These are phyloP conservation scores for Penicillium pancosmium DNA, from an alignment of 495 filamentous ascomycete species.

Conservation along the genomic window DNA sequence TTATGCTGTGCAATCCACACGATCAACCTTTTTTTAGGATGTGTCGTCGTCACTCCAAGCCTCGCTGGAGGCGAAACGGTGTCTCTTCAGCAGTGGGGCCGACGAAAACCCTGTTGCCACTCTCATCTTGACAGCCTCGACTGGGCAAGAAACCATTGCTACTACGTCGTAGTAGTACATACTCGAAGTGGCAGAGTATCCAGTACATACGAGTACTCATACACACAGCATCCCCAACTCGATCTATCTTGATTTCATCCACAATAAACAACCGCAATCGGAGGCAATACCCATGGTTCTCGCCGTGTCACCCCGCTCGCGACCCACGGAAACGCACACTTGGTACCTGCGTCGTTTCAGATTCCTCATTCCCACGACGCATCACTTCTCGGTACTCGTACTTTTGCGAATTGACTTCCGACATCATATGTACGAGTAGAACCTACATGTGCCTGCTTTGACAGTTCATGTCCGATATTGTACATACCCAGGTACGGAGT, in stretches of 20 bases:
- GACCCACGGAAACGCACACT: conserved; percentile 14
- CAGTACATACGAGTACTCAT: too few relatives aligned
- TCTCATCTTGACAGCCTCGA: not conserved
- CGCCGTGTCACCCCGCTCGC: conserved; percentile 9
- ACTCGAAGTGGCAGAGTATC: too few relatives aligned
- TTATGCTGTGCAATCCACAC: not conserved
- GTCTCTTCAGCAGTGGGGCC: conserved; percentile 4
- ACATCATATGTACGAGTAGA: not conserved
- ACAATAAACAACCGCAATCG: conserved; percentile 27
- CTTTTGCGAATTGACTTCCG: not conserved
- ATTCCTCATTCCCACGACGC: not conserved
- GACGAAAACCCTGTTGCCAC: not conserved
- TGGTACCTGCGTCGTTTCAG: conserved; percentile 16
- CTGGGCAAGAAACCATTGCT: not conserved
- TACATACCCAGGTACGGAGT: not conserved
- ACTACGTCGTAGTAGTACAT: not conserved
- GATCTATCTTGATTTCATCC: not conserved
- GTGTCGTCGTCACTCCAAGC: conserved; percentile 5
- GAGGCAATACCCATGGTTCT: conserved; percentile 22
- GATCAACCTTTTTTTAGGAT: conserved; percentile 3
- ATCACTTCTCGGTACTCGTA: not conserved
- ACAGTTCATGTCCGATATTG: not conserved
- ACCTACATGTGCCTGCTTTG: not conserved
- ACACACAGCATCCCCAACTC: not conserved
- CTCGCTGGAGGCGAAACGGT: conserved; percentile 10